Conservation (phyloP, 2,329 filamentous ascomycete species). For the Penicillium italicum region DNA sequence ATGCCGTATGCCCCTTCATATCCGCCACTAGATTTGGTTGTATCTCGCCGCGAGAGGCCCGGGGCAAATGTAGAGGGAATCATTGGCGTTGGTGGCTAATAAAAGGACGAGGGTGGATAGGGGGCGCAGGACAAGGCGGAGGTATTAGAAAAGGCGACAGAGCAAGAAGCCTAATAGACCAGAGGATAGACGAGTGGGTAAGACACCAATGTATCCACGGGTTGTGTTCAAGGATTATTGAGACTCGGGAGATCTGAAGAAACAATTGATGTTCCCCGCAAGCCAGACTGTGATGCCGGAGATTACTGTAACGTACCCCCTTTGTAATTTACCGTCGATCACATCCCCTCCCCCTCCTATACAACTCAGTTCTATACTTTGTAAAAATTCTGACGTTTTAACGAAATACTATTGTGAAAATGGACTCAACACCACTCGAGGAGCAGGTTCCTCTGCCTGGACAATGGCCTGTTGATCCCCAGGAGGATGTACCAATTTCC, state of each 20-base stretch:
- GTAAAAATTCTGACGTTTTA: not conserved
- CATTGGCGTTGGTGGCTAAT: constrained; percentile 21
- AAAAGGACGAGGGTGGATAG: not conserved
- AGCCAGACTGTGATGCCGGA: not conserved
- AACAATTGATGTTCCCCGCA: constrained; percentile 6
- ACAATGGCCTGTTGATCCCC: constrained; percentile 63
- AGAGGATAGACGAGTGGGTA: not conserved
- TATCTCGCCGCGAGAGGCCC: constrained; percentile 34
- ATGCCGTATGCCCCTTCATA: constrained; percentile 24
- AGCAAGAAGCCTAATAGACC: not conserved
- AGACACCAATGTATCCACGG: not conserved
- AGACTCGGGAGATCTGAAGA: constrained; percentile 1
- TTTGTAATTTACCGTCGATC: constrained; percentile 10
- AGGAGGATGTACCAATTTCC: constrained; percentile 55
- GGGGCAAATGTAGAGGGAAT: constrained; percentile 35
- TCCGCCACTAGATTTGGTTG: constrained; percentile 31
- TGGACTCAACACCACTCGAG: constrained; percentile 22
- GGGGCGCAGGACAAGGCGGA: not conserved
- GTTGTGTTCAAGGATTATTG: not conserved
- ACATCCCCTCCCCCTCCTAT: constrained; percentile 1
- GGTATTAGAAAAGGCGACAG: not conserved
- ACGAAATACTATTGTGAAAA: not conserved
- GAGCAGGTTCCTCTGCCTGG: constrained; percentile 50
- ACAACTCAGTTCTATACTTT: not conserved
- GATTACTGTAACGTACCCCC: constrained; percentile 4